Base-by-base conservation (phyloP, 352 stramenopile genomes). In the Albugo laibachii region DNA sequence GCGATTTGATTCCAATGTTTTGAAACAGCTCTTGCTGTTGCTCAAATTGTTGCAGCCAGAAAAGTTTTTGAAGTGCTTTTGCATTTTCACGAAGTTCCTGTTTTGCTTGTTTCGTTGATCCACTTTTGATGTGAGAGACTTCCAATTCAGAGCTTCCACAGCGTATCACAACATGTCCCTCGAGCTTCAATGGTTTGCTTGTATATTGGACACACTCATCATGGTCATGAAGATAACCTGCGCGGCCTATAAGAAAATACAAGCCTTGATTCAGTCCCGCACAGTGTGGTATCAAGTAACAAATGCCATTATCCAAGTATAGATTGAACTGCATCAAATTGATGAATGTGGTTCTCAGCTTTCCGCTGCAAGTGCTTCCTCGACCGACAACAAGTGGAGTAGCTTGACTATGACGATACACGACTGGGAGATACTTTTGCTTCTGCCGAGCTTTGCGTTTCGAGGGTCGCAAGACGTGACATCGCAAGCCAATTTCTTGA, bases 101-200 rank as follows among this genome's bases (percentile, higher is more conserved):
- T n/a, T 47, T 43, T 16, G 52, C 48, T 24, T 43, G 38, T 24
- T 19, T 24, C 16, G 38, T 10, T 24, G 38, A 43, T 8, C 8
- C 3, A 19, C 20, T 10, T 49, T 84, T 84, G 15, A 74, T 58
- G 21, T 61, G 78, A 11, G 74, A 63, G 19, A 84, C 72, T 47
- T 83, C 72, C 11, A 81, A 10, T 45, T 84, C 72, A 2, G 51
- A 63, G 34, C 63, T 70, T 20, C 69, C 72, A 44, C 69, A 67
- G 13, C 62, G 62, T 47, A 84, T 83, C 3, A 84, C 59, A 18
- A 63, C 78, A 16, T 63, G 66, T 56, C 80, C 69, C n/a, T 66
- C 64, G 3, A 83, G 59, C 51, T 83, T 65, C n/a, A 84, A 48
- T 18, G 72, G 67, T 21, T 83, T 81, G 60, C 72, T 84, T 0